phyloP scores from a whole-genome alignment of 192 early-diverging fungal genomes.

The Linnemannia schmuckeri region DNA sequence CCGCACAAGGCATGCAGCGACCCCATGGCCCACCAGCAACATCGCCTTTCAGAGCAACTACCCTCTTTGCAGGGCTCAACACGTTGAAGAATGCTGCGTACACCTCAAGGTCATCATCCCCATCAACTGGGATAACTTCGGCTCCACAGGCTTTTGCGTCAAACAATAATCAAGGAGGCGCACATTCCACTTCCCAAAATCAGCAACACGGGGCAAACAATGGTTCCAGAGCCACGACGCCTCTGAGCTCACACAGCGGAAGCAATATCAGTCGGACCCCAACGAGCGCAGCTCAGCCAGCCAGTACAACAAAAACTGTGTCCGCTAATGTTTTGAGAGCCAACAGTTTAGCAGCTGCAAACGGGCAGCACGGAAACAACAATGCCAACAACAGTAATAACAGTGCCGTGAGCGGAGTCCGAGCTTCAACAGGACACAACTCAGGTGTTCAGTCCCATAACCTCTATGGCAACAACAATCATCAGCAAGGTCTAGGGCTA shows the following conservation, averaged over 20 bases:
- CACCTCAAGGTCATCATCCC: not conserved
- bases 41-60: not conserved
- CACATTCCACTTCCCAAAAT: not conserved
- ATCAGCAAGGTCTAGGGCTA: conserved; percentile 6
- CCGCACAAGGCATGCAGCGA: not conserved
- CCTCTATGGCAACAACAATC: not conserved
- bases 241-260: conserved; percentile 8
- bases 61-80: not conserved
- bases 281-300: not conserved
- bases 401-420: not conserved
- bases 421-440: not conserved
- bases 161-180: not conserved
- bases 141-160: not conserved
- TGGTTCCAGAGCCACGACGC: not conserved
- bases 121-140: not conserved
- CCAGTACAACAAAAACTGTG: not conserved
- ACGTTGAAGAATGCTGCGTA: not conserved
- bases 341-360: conserved; percentile 33
- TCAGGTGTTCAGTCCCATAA: not conserved
- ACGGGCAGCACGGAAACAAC: conserved; percentile 17
- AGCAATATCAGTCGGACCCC: not conserved
- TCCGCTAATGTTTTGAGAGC: conserved; percentile 21
- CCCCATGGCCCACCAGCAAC: not conserved
- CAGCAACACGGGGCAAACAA: not conserved
- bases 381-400: not conserved